Evolutionary conservation across 1,139 yeast genomes (phyloP), one percentile per base, ranked within the genome.

Genomic region (Yamadazyma friedrichii): DNA sequence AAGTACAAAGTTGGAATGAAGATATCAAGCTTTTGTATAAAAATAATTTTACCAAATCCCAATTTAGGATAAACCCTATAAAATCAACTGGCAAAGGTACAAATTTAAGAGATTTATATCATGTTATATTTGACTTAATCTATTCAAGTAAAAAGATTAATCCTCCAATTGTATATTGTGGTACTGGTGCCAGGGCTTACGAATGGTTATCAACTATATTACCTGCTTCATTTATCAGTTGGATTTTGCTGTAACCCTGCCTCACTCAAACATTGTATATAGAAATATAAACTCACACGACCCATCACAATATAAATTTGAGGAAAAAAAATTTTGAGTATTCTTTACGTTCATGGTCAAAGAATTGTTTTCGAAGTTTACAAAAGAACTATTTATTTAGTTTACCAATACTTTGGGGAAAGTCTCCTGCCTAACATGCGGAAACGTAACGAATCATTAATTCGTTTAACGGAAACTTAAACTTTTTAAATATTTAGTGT

Each of bases 311-410:
- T 38, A 38, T 32, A 33, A 33, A 38, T n/a, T n/a, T 9, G 35
- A 5, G 28, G 9, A 28, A 15, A 31, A 25, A 5, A 31, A 25
- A 24, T 30, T 15, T 12, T 15, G 11, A 15, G 22, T 11, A n/a
- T 32, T 61, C 70, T 54, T 59, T 55, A 71, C 78, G 74, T 72
- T 65, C 81, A 74, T 76, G 80, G 74, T 62, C 79, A 67, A 84
- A 84, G 88, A 84, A 81, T 84, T 84, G 89, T 82, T 81, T 60
- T 80, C 93, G 83, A 85, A 84, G 91, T 86, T 65, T 68, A 67
- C 91, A 73, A 53, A 80, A 74, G 73, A 80, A 66, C 57, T 43
- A 35, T 9, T 25, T 12, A 27, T 36, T 28, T 49, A 46, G 54
- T 54, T 61, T 52, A n/a, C 20, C 44, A 48, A 61, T 61, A 88